Base-by-base conservation (phyloP, 2,329 filamentous ascomycete genomes). In the Didymella glomerata region DNA sequence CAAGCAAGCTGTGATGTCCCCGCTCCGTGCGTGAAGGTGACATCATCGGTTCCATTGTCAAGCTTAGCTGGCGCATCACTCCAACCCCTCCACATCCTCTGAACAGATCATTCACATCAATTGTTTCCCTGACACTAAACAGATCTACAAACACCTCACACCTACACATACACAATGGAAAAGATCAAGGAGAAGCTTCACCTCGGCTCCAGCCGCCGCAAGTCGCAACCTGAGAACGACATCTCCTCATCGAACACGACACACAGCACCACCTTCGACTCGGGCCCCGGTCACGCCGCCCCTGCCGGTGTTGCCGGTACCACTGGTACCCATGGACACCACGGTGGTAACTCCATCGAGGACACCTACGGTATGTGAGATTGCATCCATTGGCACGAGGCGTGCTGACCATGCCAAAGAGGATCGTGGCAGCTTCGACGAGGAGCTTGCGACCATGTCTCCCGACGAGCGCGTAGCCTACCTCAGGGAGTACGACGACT, bases 161-260 rank as follows among this genome's bases (percentile, higher is more conserved):
- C 14, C 30, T 24, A 34, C 9, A 59, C 18, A 46, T 18, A 44
- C 38, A 68, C 57, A 60, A 76, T 76, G 70, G 72, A 76, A 24
- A 71, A 71, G 57, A 66, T 76, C 64, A 76, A 76, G 63, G 71
- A 75, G 59, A 74, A 74, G 63, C 67, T 76, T 42, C 72, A 76
- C 64, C 68, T 76, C 45, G 68, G 68, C 54, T 68, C 62, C 60
- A 65, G 58, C 61, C 67, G 69, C 54, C 67, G 70, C 70, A 75
- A 75, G 63, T 70, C 69, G 42, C 67, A 71, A 57, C 54, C 65
- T 32, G 69, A 75, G 42, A 62, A 67, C 54, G 68, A 66, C 24
- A 28, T 50, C 14, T 24, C 51, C 40, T 30, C 41, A 6, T 54
- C 51, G 9, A 54, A 48, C 52, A 60, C 57, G 28, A 9, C 44